Evolutionary conservation across 202 grass and related monocot genomes (phyloP).

Genomic region (Musa balbisiana): DNA sequence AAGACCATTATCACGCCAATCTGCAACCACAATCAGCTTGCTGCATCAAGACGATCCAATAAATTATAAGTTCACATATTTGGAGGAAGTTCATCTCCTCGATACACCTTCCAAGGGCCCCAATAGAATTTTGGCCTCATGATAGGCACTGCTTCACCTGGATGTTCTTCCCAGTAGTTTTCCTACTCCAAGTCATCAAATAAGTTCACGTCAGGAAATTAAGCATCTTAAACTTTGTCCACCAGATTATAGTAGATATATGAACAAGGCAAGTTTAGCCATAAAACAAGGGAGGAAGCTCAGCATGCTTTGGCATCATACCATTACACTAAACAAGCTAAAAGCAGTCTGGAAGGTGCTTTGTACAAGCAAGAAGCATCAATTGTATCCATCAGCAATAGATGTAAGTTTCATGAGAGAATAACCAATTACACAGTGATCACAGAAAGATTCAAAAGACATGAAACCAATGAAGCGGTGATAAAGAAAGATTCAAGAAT

Average conservation of each 20-base stretch:
- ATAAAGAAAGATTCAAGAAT: too few relatives aligned
- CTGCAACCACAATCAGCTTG: too few relatives aligned
- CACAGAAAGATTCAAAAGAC: too few relatives aligned
- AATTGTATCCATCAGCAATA: background rate
- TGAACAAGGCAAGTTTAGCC: background rate
- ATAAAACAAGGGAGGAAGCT: background rate
- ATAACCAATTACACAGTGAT: background rate
- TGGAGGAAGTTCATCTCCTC: conserved; percentile 53
- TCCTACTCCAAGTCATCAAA: conserved; percentile 41
- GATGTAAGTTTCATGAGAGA: background rate
- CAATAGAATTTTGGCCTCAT: conserved; percentile 97
- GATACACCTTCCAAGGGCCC: conserved; percentile 85
- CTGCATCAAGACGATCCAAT: too few relatives aligned
- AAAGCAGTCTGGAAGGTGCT: background rate
- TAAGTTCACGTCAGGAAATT: background rate
- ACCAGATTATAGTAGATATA: too few relatives aligned
- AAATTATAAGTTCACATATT: background rate
- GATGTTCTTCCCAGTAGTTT: conserved; percentile 94
- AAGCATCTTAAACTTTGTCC: background rate
- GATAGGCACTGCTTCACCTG: conserved; percentile 72
- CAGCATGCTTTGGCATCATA: background rate
- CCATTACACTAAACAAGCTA: too few relatives aligned
- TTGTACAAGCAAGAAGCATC: background rate
- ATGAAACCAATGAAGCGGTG: too few relatives aligned
- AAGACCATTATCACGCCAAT: too few relatives aligned